Evolutionary conservation across 148 eudicot species (phyloP).

Genomic region (Rhododendron simsii): DNA sequence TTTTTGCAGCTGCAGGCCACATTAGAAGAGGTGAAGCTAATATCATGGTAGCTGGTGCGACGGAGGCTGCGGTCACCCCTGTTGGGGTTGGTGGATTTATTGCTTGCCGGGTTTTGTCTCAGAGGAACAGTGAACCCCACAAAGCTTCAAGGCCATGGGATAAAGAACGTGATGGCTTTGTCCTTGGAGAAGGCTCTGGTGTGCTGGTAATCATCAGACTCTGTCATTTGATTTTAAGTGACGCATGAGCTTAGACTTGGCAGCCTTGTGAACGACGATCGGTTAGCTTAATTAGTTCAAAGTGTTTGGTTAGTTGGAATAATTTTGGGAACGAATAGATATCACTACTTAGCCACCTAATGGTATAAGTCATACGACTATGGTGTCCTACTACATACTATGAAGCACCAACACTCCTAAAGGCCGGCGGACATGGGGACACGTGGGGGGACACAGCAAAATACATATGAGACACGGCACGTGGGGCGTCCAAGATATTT

Average conservation of each 20-base stretch:
- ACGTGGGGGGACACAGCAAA: too few relatives aligned
- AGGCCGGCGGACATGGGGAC: too few relatives aligned
- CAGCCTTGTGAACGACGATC: too few relatives aligned
- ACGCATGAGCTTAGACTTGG: too few relatives aligned
- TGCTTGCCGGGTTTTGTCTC: constrained; percentile 58
- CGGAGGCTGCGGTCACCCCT: constrained; percentile 40
- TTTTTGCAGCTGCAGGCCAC: constrained; percentile 57
- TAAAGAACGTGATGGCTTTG: constrained; percentile 60
- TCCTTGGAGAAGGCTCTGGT: constrained; percentile 67
- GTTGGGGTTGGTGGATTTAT: constrained; percentile 56
- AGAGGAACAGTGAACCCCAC: constrained; percentile 52
- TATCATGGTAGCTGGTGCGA: constrained; percentile 47
- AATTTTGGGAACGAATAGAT: not conserved
- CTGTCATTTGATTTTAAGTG: not conserved
- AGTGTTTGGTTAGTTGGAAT: not conserved
- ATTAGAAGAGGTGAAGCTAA: constrained; percentile 60
- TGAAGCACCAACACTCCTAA: too few relatives aligned
- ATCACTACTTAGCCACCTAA: not conserved
- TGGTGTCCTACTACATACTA: not conserved
- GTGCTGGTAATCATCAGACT: constrained; percentile 34
- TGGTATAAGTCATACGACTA: not conserved
- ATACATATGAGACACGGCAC: too few relatives aligned
- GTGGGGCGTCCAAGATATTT: too few relatives aligned
- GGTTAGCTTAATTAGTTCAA: too few relatives aligned
- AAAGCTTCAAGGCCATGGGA: constrained; percentile 76